Evolutionary conservation across 23 red algal genomes (phyloP), one percentile per base, ranked within the genome.

Genomic region (Rhodosorus marinus): DNA sequence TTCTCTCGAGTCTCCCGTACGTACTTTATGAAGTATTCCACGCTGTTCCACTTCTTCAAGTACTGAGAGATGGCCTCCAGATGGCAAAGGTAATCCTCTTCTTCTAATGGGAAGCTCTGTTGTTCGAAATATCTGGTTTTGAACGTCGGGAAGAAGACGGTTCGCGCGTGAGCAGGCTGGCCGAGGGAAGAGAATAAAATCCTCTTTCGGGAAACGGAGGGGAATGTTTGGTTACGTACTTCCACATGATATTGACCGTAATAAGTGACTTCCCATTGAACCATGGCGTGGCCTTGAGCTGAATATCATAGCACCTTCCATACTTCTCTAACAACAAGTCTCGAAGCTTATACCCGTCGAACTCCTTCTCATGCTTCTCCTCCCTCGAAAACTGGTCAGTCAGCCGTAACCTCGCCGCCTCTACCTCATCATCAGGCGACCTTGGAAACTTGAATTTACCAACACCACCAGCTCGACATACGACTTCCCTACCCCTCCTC

Each of bases 201-300:
- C n/a, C n/a, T n/a, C n/a, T n/a, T n/a, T n/a, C n/a, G n/a, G n/a
- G n/a, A n/a, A n/a, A n/a, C n/a, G n/a, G n/a, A n/a, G n/a, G n/a
- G n/a, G n/a, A n/a, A n/a, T 20, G 2, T 34, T n/a, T n/a, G n/a
- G n/a, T n/a, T n/a, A n/a, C 31, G 42, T 64, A 64, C 31, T 49
- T 38, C 59, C 59, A 64, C 59, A 64, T 64, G 5, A 64, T 64
- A 40, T 64, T 64, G 19, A 50, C 59, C 42, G 59, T 35, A 14
- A 64, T 21, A 19, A 64, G 20, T 22, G 34, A 35, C 33, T 64
- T 43, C 32, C 59, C 59, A 8, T 23, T 49, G 21, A 64, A 24
- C 59, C 59, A 64, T 1, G 59, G 59, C 8, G 59, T 35, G 22
- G 51, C 59, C 4, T 40, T 33, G 7, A 64, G 31, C 17, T 29